Evolutionary conservation across 108 stramenopile species (phyloP), one percentile per base, ranked within the genome.

Genomic region (Skeletonema costatum): DNA sequence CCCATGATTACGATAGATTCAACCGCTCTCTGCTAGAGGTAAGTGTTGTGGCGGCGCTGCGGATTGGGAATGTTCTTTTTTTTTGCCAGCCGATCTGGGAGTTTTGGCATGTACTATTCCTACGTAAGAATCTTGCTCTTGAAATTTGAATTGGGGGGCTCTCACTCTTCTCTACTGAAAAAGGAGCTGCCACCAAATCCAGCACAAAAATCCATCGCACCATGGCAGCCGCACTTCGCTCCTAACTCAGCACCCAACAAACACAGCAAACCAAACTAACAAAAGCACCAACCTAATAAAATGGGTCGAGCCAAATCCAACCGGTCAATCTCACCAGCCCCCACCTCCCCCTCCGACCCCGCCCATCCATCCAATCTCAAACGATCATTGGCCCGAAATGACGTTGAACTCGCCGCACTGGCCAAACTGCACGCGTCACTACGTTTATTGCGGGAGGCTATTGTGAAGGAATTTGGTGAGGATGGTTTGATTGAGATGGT

Each of bases 381-480:
- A 17, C 74, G 78, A 33, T 77, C 70, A 1, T 17, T 84, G 50
- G 42, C 51, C 13, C 58, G 83, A 5, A 79, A 80, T 46, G 83
- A 84, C 51, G 61, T 68, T 19, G 83, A 84, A 58, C 36, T 84
- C 33, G 51, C 78, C 5, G 83, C 83, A 17, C 17, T 84, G 11
- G 51, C 74, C 46, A 74, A 75, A 65, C 32, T 76, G 10, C 68
- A 84, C 66, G 5, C 9, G 3, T 41, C 73, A 14, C 33, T 84
- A 31, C 73, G 78, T 12, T 9, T 51, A 0, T 21, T 84, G 38
- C 66, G 74, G 1, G 63, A 70, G 11, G 67, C 59, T 10, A 79
- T 79, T 35, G 31, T 76, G 2, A 17, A 58, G 2, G 74, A 75
- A 32, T 77, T 51, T 48, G 83, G 83, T 10, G 83, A 84, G 32